Evolutionary conservation across 23 red algal species (phyloP), one percentile per base, ranked within the genome.

Genomic region (Chondrus crispus): DNA sequence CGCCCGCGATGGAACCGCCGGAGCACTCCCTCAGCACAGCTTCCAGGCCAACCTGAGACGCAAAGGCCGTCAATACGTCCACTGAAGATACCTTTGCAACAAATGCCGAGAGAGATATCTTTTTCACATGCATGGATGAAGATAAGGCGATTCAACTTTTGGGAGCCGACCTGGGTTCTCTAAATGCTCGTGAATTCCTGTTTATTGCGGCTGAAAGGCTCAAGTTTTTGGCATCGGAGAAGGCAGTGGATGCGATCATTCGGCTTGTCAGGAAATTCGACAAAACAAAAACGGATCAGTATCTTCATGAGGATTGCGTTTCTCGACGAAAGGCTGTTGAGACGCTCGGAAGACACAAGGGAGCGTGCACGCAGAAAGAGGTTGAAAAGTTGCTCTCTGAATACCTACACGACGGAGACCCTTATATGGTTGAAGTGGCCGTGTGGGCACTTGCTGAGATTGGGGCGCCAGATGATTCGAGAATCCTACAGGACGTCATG

Each of bases 141-240:
- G 8, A 55, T 16, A 64, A 20, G 24, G 87, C 87, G 26, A 58
- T 84, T 32, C 12, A 33, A 24, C 41, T 96, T 42, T 64, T 96
- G 2, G 71, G 58, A 37, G 55, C 85, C 9, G 62, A 62, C 38
- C 54, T 89, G 3, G 73, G 74, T 36, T 74, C 57, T 37, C 80
- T 96, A 19, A 20, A 30, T 2, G 55, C 57, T 13, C 37, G 32
- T 4, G 87, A 88, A 13, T 86, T 91, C 37, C 66, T 86, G 28
- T 96, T 85, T 58, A 90, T 96, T 41, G 94, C 94, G 11, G 94
- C 94, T 18, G 94, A 96, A 49, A 49, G 94, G 5, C 80, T 96
- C 26, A 96, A 96, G 80, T 96, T 96, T 51, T 96, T 66, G 49
- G 74, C 85, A 46, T 86, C 80, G 22, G 43, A n/a, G 28, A 43